Base-by-base conservation (phyloP, 2,329 filamentous ascomycete genomes). In the Didymosphaeria variabile region DNA sequence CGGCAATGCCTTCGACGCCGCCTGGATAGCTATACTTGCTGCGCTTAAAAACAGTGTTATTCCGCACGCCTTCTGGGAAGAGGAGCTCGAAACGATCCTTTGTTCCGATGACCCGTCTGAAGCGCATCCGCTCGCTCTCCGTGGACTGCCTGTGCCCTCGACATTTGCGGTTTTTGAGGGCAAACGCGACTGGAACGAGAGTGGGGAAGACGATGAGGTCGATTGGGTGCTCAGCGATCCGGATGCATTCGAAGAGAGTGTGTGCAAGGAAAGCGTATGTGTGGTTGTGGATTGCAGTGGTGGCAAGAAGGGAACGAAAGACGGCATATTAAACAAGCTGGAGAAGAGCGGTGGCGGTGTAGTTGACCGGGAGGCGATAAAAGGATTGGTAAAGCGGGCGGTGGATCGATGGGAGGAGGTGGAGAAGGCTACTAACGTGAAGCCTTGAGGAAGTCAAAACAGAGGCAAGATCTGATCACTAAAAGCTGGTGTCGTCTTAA, bases 1-100 rank as follows among this genome's bases (percentile, higher is more conserved):
- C 66, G 94, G 94, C 6, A 97, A 95, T 72, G 88, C 93, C 1
- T 94, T 98, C 67, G 94, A 99, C 73, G 91, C 92, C 0, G 92
- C 93, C 0, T 98, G 94, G 94, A 86, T 90, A 0, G 89, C 93
- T 13, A 85, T 96, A 0, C 78, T 97, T 23, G 92, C 94, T 9
- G 94, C 95, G 7, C 81, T 99, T 61, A 84, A 83, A 56, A 88
- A 95, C 77, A 94, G 92, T 5, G 87, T 85, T 60, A 81, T 99
- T 12, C 95, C 95, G 0, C 82, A 82, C 54, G 93, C 94, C 15
- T 88, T 87, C 77, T 99, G 92, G 89, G 93, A 98, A 76, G 81
- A 87, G 1, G 94, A 98, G 74, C 85, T 87, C 34, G 92, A 96
- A 75, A 86, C 86, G 67, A 86, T 97, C 13, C 75, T 97, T 17